Conservation (phyloP, 1,284 basidiomycete genomes). For the Prillingera fragicola region DNA sequence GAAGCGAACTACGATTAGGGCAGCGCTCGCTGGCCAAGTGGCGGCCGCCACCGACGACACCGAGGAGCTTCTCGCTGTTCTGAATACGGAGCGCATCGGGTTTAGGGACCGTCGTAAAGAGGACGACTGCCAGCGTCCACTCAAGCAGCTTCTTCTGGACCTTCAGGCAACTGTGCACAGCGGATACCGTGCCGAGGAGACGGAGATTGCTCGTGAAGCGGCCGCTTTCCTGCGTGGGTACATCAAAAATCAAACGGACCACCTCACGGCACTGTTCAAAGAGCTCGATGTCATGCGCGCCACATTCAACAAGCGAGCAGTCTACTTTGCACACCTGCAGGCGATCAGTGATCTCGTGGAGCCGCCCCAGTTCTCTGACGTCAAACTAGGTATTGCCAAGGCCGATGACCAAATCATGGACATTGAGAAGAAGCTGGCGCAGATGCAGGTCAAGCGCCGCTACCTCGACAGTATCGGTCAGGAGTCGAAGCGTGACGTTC, state of each 20-base stretch:
- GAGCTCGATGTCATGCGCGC: conserved; percentile 41
- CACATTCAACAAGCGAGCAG: conserved; percentile 41
- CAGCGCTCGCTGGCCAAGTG: conserved; percentile 23
- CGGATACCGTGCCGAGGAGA: conserved; percentile 6
- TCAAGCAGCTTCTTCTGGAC: conserved; percentile 38
- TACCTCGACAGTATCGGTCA: conserved; percentile 35
- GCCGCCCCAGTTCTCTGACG: conserved; percentile 22
- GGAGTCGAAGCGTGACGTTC: conserved; percentile 19
- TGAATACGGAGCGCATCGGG: conserved; percentile 36
- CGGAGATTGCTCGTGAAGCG: conserved; percentile 3
- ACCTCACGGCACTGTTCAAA: conserved; percentile 35
- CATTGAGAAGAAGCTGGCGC: conserved; percentile 27
- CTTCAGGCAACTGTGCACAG: conserved; percentile 22
- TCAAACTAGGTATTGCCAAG: conserved; percentile 18
- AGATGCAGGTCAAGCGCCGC: conserved; percentile 29
- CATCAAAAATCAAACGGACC: conserved; percentile 14
- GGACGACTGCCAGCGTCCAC: conserved; percentile 32
- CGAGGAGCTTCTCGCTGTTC: conserved; percentile 22
- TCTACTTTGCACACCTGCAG: conserved; percentile 43
- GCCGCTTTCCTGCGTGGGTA: conserved; percentile 2
- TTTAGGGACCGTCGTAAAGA: conserved; percentile 33
- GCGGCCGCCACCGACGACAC: conserved; percentile 22
- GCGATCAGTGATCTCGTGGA: conserved; percentile 45
- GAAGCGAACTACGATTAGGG: conserved; percentile 30
- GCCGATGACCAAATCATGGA: conserved; percentile 18